phyloP scores from a whole-genome alignment of 2,329 filamentous ascomycete genomes.

The Fusarium denticulatum region DNA sequence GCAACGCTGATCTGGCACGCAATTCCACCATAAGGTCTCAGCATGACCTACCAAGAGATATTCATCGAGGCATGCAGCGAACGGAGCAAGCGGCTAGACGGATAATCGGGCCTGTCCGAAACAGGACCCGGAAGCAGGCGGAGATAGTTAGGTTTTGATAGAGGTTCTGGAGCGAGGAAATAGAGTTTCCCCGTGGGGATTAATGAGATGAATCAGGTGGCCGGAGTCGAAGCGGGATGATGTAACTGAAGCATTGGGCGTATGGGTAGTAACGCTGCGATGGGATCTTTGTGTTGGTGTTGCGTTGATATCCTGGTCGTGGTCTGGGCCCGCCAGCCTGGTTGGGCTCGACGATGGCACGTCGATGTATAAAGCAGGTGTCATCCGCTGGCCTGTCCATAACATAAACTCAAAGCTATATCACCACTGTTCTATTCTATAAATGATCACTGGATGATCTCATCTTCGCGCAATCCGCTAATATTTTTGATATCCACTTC shows the following conservation, averaged over 20 bases:
- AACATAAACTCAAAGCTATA: not conserved
- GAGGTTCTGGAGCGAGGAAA: not conserved
- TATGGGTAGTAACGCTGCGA: not conserved
- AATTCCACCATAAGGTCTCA: not conserved
- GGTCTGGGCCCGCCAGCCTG: not conserved
- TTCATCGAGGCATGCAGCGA: not conserved
- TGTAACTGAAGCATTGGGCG: not conserved
- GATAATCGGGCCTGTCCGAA: not conserved
- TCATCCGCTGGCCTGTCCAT: not conserved
- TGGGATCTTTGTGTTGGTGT: not conserved
- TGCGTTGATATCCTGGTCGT: not conserved
- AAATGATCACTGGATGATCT: not conserved
- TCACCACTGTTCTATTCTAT: not conserved
- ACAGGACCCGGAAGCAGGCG: not conserved
- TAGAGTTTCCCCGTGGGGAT: conserved; percentile 3
- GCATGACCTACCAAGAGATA: not conserved
- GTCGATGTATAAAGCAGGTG: conserved; percentile 9
- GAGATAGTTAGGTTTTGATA: not conserved
- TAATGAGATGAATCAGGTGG: not conserved
- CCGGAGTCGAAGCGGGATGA: not conserved
- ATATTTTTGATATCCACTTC: not conserved
- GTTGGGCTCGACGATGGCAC: not conserved
- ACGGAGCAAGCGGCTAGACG: not conserved
- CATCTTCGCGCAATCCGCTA: not conserved
- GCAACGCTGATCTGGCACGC: not conserved